Percentiles rank a stretch among this genome's conserved stretches.
Conservation (phyloP, 805 yeast genomes). For the Wickerhamiella kazuoi region DNA sequence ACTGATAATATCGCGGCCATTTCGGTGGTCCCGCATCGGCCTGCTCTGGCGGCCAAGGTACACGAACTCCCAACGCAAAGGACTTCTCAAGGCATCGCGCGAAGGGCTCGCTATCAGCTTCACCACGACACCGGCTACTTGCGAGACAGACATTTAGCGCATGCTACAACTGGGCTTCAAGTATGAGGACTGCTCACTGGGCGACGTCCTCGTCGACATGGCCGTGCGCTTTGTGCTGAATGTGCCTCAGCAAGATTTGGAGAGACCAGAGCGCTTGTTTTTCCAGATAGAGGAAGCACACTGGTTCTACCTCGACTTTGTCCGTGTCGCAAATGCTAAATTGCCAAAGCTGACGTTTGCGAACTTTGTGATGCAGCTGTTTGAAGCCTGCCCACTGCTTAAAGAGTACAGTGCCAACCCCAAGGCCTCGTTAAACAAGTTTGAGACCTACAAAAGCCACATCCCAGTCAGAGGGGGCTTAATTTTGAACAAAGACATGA, state of each 20-base stretch:
- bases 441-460: constrained; percentile 67
- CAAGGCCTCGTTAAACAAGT: constrained; percentile 52
- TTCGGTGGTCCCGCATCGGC: constrained; percentile 42
- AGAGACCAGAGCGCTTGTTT: constrained; percentile 62
- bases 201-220: constrained; percentile 33
- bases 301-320: constrained; percentile 87
- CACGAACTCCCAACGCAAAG: constrained; percentile 41
- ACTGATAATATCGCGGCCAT: constrained; percentile 40
- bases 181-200: constrained; percentile 11
- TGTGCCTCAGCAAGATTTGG: constrained; percentile 79
- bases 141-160: no score
- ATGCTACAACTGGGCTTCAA: neutral
- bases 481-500: constrained; percentile 49
- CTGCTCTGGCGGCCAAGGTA: constrained; percentile 69
- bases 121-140: neutral
- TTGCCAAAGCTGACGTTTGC: constrained; percentile 67
- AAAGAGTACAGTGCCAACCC: constrained; percentile 18
- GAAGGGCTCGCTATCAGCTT: neutral
- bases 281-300: constrained; percentile 97
- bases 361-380: constrained; percentile 52
- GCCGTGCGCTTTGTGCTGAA: constrained; percentile 79
- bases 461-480: constrained; percentile 97
- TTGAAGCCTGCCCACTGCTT: constrained; percentile 51
- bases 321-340: constrained; percentile 50
- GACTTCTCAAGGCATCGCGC: no score